Conservation (phyloP, 345 rosid species). For the Combretum micranthum region DNA sequence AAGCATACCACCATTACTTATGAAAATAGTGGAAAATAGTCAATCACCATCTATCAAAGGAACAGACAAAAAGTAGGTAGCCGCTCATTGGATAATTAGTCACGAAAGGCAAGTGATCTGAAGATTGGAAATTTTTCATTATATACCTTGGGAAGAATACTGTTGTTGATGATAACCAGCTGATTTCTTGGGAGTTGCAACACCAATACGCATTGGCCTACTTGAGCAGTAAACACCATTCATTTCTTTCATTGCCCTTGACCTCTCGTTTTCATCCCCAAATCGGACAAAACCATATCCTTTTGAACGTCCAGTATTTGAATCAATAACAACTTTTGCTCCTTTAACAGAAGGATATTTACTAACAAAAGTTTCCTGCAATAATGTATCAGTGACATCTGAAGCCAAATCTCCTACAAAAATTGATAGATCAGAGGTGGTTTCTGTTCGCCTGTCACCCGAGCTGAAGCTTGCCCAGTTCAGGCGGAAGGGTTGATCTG, state of each 20-base stretch:
- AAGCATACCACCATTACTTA: no score
- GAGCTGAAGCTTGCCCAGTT: slow-evolving; percentile 94
- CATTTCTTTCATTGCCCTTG: slow-evolving; percentile 90
- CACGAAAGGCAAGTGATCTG: not conserved
- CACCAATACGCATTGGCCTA: slow-evolving; percentile 85
- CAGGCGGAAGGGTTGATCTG: slow-evolving; percentile 84
- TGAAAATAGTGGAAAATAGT: no score
- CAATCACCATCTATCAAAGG: not conserved
- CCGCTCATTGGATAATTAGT: not conserved
- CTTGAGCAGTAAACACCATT: slow-evolving; percentile 80
- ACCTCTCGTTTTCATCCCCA: slow-evolving; percentile 80
- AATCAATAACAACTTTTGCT: slow-evolving; percentile 88
- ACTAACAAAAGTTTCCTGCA: slow-evolving; percentile 67
- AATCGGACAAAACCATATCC: slow-evolving; percentile 98
- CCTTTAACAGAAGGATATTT: slow-evolving; percentile 86
- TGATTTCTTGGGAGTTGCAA: slow-evolving; percentile 89
- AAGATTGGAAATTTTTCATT: not conserved
- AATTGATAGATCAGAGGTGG: slow-evolving; percentile 72
- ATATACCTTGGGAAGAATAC: slow-evolving; percentile 82
- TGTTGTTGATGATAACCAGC: slow-evolving; percentile 72
- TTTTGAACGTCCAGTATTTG: slow-evolving; percentile 83
- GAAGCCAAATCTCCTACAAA: slow-evolving; percentile 96
- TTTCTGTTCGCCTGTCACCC: slow-evolving; percentile 66
- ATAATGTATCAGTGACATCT: slow-evolving; percentile 75
- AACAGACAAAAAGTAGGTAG: not conserved